Conservation (phyloP, 176 grass and related monocot genomes). For the Aegilops umbellulata region DNA sequence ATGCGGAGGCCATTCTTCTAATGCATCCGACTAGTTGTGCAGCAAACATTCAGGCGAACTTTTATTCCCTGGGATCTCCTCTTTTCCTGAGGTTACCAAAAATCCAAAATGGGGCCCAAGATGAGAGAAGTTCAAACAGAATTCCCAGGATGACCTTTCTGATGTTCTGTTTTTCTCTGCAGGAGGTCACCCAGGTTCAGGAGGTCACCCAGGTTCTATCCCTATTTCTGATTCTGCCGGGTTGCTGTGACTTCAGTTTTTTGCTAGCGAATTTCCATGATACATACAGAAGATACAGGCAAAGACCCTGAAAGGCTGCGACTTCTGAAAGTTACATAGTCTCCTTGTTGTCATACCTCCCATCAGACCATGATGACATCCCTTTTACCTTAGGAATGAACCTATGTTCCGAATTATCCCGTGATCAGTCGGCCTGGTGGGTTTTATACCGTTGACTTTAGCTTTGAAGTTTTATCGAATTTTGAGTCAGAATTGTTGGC, state of each 20-base stretch:
- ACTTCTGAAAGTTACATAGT: not conserved
- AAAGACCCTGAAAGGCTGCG: not conserved
- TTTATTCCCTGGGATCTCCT: not conserved
- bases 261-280: not conserved
- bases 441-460: not conserved
- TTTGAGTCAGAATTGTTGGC: not conserved
- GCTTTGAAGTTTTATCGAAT: not conserved
- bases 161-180: not conserved
- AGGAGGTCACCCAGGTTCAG: conserved; percentile 55
- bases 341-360: not conserved
- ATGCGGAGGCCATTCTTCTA: not conserved
- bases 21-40: conserved; percentile 1
- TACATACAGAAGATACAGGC: conserved; percentile 18
- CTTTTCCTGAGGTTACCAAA: not conserved
- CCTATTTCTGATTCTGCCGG: conserved; percentile 51
- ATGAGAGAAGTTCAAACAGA: not conserved
- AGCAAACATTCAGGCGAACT: not conserved
- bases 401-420: not conserved
- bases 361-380: not conserved
- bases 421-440: not conserved
- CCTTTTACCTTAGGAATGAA: conserved; percentile 12
- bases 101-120: not conserved
- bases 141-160: not conserved
- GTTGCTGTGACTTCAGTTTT: conserved; percentile 23
- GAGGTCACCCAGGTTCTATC: conserved; percentile 43